A percentile compares a stretch with the other conserved stretches of the same genome.
These are phyloP conservation scores for Pythium brassicae DNA, from an alignment of 352 stramenopile species.

Conservation along the genomic window DNA sequence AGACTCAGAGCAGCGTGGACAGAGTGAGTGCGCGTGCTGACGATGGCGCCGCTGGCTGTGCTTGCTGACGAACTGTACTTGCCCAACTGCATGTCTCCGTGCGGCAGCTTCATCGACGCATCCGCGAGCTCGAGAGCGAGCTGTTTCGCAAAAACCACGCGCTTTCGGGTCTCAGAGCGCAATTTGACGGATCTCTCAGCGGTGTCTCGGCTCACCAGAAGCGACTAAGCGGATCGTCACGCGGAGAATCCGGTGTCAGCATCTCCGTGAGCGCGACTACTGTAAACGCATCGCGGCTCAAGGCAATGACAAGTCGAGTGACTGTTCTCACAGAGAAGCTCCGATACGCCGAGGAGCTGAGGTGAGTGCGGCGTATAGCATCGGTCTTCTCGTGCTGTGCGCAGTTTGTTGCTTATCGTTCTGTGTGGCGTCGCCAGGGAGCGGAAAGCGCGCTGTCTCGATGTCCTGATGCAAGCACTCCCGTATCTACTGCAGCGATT, in stretches of 20 bases:
- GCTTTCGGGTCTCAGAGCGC: conserved; percentile 29
- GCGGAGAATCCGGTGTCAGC: neutral
- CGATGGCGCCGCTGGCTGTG: neutral
- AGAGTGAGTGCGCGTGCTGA: conserved; percentile 6
- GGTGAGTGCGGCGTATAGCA: conserved; percentile 12
- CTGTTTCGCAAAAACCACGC: conserved; percentile 28
- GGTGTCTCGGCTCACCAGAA: neutral
- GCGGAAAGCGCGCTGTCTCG: conserved; percentile 34
- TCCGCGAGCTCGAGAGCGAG: conserved; percentile 42
- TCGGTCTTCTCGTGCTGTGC: neutral
- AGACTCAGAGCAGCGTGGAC: conserved; percentile 7
- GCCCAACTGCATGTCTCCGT: neutral
- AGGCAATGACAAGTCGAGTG: conserved; percentile 18
- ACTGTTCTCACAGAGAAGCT: conserved; percentile 31
- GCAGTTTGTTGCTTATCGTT: neutral
- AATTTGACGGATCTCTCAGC: conserved; percentile 23
- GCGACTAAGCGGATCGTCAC: neutral
- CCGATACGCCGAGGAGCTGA: conserved; percentile 25
- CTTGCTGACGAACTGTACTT: neutral
- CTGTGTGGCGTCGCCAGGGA: conserved; percentile 22
- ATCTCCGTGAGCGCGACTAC: neutral
- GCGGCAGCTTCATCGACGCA: conserved; percentile 27
- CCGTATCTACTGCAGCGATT: conserved; percentile 40
- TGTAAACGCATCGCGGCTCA: neutral
- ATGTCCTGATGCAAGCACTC: conserved; percentile 38